Base-by-base conservation (phyloP, 75 land plant species). In the Sequoia sempervirens region DNA sequence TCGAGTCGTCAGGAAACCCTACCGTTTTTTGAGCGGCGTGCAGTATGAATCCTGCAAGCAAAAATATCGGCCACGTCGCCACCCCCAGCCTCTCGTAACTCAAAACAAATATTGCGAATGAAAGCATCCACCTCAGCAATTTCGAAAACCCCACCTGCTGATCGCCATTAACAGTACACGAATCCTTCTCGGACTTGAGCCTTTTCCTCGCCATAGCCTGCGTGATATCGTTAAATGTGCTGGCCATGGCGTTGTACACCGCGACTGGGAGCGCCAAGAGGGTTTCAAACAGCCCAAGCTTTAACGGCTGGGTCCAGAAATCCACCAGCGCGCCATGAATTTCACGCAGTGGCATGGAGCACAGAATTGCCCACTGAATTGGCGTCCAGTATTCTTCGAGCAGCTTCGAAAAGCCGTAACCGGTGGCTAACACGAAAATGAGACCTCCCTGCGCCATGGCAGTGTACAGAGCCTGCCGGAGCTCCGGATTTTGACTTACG, bases 371-470 rank as follows among this genome's bases (percentile, higher is more conserved):
- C 99, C 99, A 97, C 61, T 90, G 92, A 64, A 97, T 87, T 5
- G 99, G 96, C n/a, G 90, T 85, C 80, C 95, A 82, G 85, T 90
- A 95, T 26, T 88, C 92, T 40, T 90, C 89, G 75, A 95, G 89
- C 17, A 97, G 85, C 58, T 87, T 85, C 68, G 82, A 84, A 14
- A 97, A 80, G 30, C 91, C 93, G 83, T 90, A 97, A 34, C 93
- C 74, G 40, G 88, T 78, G 54, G 90, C 75, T 0, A 95, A 84
- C 43, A 91, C 75, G 46, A 95, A 83, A 17, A 86, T 85, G 6
- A 95, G 91, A 13, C 92, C 94, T 2, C 95, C 98, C 81, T 97
- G 96, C 10, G 98, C 99, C 95, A 94, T 93, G 47, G 96, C 94
- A 72, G 95, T 95, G 91, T 92, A 97, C 56, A 95, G 64, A 2